Conservation (phyloP, 2,329 filamentous ascomycete species). For the Malbranchea zuffiana region DNA sequence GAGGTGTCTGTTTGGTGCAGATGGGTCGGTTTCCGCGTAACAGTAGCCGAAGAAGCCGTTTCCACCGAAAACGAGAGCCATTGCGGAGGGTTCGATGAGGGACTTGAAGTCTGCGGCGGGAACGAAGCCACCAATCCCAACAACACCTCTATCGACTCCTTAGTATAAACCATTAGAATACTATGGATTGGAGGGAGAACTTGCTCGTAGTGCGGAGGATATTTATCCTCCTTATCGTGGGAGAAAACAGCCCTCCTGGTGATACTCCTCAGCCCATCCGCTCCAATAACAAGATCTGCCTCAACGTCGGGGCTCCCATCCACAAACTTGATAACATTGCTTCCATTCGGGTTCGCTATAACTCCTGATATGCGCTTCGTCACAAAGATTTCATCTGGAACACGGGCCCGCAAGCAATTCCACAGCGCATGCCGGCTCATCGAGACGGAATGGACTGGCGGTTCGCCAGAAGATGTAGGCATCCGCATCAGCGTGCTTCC, state of each 20-base stretch:
- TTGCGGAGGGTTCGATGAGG: conserved; percentile 27
- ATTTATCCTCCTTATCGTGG: conserved; percentile 23
- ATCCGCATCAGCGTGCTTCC: conserved; percentile 26
- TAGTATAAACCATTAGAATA: conserved; percentile 1
- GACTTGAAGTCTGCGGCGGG: conserved; percentile 20
- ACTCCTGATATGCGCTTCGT: conserved; percentile 26
- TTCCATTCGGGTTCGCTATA: conserved; percentile 17
- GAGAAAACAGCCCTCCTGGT: conserved; percentile 30
- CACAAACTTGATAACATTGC: conserved; percentile 24
- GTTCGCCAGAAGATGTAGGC: conserved; percentile 7
- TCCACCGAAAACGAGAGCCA: conserved; percentile 37
- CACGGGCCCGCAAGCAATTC: conserved; percentile 26
- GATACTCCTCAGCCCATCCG: conserved; percentile 33
- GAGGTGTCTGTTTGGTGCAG: conserved; percentile 18
- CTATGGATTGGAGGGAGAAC: conserved; percentile 7
- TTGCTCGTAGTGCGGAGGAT: conserved; percentile 34
- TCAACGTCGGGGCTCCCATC: conserved; percentile 25
- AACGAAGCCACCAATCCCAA: conserved; percentile 39
- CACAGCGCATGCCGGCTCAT: conserved; percentile 32
- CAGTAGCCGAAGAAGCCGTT: conserved; percentile 44
- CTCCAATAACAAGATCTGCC: conserved; percentile 35
- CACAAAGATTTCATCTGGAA: conserved; percentile 27
- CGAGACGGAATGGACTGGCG: conserved; percentile 25
- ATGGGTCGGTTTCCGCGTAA: conserved; percentile 21
- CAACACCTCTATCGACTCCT: conserved; percentile 25